Base-by-base conservation (phyloP, 2,329 filamentous ascomycete genomes). In the Camillea tinctor region DNA sequence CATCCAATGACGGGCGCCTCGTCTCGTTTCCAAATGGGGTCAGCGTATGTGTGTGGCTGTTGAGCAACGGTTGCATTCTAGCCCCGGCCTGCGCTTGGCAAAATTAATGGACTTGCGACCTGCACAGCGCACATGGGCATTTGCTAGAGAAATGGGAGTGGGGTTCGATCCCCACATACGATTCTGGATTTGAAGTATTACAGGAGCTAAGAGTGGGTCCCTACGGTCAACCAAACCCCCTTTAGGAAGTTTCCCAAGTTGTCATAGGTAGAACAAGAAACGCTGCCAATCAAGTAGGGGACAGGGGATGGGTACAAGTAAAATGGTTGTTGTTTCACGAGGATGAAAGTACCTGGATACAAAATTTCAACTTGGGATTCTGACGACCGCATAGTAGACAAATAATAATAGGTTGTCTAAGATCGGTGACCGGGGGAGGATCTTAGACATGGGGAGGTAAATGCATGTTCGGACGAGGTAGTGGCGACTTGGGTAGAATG, bases 241-340 rank as follows among this genome's bases (percentile, higher is more conserved):
- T 55, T 55, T 55, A 24, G 54, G 54, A 55, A 55, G 48, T 26
- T 55, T 50, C 40, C 54, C 20, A 55, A 20, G 5, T 23, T 8
- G 54, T 55, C 20, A 26, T 40, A 40, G 23, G 21, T 54, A 24
- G 48, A 51, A 22, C 48, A 19, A n/a, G 26, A 30, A 30, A 30
- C 26, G 13, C 26, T 30, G 26, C 26, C 26, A 23, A 49, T 15
- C 54, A 21, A 49, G 54, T 23, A 55, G 23, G 26, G 11, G 50
- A 7, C 19, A 3, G n/a, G 22, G 49, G 54, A 55, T 36, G 24
- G 53, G 36, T 54, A 54, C 53, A 17, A 22, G 36, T 5, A 20
- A n/a, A 17, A 21, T 20, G 36, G 36, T 2, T 44, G 36, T 15
- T 15, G 36, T 44, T 44, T 44, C 36, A 44, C 2, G 36, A 11